Evolutionary conservation across 169 alveolate genomes (phyloP).

Genomic region (Eimeria acervulina): DNA sequence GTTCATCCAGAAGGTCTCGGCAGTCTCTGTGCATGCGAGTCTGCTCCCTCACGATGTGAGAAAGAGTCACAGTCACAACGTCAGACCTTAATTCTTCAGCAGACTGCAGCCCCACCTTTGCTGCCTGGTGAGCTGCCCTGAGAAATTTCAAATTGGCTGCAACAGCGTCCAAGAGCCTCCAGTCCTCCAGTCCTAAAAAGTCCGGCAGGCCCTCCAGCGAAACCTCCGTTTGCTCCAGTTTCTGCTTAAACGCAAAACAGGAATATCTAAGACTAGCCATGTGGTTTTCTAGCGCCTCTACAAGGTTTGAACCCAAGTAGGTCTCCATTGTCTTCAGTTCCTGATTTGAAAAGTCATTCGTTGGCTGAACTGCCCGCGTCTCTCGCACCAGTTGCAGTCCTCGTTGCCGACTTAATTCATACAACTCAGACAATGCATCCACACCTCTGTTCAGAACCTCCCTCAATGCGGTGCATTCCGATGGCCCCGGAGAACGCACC

Average conservation of each 20-base stretch:
- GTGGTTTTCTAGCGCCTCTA: conserved; percentile 36
- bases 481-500: background rate
- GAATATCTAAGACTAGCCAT: background rate
- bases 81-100: background rate
- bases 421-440: background rate
- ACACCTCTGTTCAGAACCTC: background rate
- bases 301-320: background rate
- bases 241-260: background rate
- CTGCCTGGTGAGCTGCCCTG: background rate
- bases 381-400: background rate
- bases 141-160: background rate
- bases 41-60: conserved; percentile 19
- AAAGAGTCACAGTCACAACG: background rate
- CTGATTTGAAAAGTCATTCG: background rate
- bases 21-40: background rate
- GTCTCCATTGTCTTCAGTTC: background rate
- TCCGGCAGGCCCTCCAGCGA: background rate
- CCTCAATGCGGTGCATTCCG: background rate
- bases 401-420: background rate
- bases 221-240: background rate
- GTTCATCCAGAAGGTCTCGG: background rate
- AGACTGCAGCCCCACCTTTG: background rate
- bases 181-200: background rate
- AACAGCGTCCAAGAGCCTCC: background rate
- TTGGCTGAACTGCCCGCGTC: background rate